Evolutionary conservation across 495 filamentous ascomycete species (phyloP), one percentile per base, ranked within the genome.

Genomic region (Penicillium flavigenum): DNA sequence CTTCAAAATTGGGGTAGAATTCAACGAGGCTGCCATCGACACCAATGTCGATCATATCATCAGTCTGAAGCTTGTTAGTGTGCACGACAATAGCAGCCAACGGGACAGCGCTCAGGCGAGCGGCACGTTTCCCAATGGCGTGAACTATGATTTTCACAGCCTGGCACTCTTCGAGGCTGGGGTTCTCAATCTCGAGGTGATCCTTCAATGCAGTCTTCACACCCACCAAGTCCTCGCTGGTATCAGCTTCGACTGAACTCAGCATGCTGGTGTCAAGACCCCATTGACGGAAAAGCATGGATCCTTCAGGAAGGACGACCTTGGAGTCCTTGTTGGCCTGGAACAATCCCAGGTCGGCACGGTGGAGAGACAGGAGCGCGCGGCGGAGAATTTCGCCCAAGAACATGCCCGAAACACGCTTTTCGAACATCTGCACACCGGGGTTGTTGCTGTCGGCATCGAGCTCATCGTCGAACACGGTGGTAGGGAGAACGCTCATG

Each of bases 371-470:
- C 19, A 92, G 64, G 27, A 97, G 71, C 29, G 85, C 86, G 31
- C 88, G 83, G 10, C 94, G 89, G 38, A 96, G 77, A 57, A 98
- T 92, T 69, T 98, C 94, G 52, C 94, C 94, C 20, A 98, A 72
- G 80, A 98, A 98, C 94, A 98, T 98, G 72, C 94, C 94, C 0
- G 89, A 94, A 38, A 98, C 87, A 47, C 94, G 88, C 80, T 98
- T 98, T 78, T 98, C 94, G 75, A 97, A 98, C 88, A 96, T 96
- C 72, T 98, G 94, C 56, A 96, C 85, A 38, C 95, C 94, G 1
- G 94, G 94, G 77, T 98, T 98, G 60, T 90, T 84, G 65, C 85
- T 91, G 22, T 85, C 85, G 52, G 77, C 76, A 75, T 98, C 92
- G 38, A 98, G 79, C 46, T 82, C 80, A 12, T 76, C 73, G 71